Evolutionary conservation across 768 basidiomycete genomes (phyloP).

Genomic region (Tephrocybe sp.): DNA sequence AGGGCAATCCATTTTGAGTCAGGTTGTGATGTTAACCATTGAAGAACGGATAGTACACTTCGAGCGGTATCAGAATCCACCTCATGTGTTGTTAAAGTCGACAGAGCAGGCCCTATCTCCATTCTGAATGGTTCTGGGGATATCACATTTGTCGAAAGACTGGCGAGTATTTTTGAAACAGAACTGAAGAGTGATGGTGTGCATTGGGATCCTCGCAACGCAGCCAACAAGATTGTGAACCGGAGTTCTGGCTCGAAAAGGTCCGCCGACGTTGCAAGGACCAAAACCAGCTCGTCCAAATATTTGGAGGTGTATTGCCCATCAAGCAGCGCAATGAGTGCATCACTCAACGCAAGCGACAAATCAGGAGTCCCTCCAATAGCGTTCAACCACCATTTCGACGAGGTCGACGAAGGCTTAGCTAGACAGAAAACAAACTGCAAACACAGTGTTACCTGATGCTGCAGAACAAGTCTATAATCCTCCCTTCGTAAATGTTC

Average conservation of each 20-base stretch:
- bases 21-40: conserved; percentile 53
- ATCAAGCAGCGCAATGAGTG: conserved; percentile 48
- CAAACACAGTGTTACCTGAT: conserved; percentile 50
- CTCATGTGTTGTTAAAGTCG: conserved; percentile 26
- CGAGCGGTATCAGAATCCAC: conserved; percentile 39
- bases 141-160: conserved; percentile 22
- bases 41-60: conserved; percentile 42
- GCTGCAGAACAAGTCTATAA: conserved; percentile 38
- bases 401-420: conserved; percentile 34
- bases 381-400: conserved; percentile 43
- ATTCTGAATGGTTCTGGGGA: conserved; percentile 27
- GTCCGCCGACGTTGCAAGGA: conserved; percentile 24
- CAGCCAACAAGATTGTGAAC: conserved; percentile 30
- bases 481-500: conserved; percentile 28
- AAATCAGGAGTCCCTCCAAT: conserved; percentile 46
- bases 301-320: conserved; percentile 44
- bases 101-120: conserved; percentile 35
- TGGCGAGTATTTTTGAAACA: conserved; percentile 24
- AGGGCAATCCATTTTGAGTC: conserved; percentile 46
- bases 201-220: conserved; percentile 30
- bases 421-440: conserved; percentile 49
- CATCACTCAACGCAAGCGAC: conserved; percentile 36
- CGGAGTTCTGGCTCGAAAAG: conserved; percentile 29
- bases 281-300: conserved; percentile 39
- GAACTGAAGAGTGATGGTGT: conserved; percentile 16